phyloP scores from a whole-genome alignment of 306 rosid species.

The Nissolia schottii region DNA sequence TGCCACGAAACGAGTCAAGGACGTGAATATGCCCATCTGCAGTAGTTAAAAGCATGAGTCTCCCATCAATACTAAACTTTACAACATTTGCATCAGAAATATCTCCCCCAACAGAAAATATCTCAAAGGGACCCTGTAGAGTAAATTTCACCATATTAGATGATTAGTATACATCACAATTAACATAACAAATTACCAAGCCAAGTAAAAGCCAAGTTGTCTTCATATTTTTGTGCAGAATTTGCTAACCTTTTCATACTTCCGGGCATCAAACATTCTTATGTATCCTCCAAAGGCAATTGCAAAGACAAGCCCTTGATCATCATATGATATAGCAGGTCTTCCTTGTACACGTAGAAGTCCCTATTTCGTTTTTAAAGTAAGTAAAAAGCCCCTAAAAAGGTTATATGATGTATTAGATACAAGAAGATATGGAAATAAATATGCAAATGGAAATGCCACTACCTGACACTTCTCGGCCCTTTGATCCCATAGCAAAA shows the following conservation, averaged over 20 bases:
- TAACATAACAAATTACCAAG: conserved; percentile 16
- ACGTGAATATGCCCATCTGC: conserved; percentile 84
- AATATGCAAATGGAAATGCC: conserved; percentile 15
- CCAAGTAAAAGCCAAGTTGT: background rate
- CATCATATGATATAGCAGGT: conserved; percentile 90
- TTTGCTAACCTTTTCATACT: conserved; percentile 73
- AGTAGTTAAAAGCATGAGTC: conserved; percentile 86
- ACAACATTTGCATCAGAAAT: conserved; percentile 90
- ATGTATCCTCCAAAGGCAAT: conserved; percentile 87
- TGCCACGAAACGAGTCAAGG: conserved; percentile 91
- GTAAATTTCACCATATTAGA: conserved; percentile 30
- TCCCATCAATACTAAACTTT: conserved; percentile 91
- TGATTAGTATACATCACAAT: background rate
- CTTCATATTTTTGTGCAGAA: background rate
- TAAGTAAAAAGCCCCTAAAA: conserved; percentile 24
- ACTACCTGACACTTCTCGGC: conserved; percentile 91
- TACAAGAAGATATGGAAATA: conserved; percentile 12
- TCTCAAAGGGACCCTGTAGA: conserved; percentile 85
- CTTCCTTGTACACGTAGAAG: conserved; percentile 92
- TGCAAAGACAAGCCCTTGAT: conserved; percentile 89
- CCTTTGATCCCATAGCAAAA: conserved; percentile 94
- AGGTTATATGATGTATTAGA: conserved; percentile 17
- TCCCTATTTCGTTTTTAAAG: conserved; percentile 49
- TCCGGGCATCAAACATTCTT: conserved; percentile 91
- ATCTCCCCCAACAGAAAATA: conserved; percentile 89